Evolutionary conservation across 345 rosid genomes (phyloP).

Genomic region (Psidium guajava): DNA sequence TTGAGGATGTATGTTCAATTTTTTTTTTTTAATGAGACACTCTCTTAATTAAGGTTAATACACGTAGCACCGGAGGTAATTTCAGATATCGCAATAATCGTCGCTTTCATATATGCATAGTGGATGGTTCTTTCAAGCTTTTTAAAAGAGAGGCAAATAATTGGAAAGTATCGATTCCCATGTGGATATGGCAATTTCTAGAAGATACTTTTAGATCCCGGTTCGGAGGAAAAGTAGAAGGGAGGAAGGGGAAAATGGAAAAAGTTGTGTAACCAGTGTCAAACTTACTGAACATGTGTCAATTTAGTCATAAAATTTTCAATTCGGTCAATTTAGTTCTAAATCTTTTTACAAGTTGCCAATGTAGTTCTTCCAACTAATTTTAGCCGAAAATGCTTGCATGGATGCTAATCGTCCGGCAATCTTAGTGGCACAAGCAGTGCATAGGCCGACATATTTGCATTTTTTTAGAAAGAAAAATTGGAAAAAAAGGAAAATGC

Average conservation of each 20-base stretch:
- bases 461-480: neutral
- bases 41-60: neutral
- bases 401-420: neutral
- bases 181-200: neutral
- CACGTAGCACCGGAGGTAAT: neutral
- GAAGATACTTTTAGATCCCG: neutral
- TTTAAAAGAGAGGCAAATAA: neutral
- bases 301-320: neutral
- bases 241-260: neutral
- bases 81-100: neutral
- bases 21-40: neutral
- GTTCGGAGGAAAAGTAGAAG: neutral
- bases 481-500: neutral
- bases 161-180: neutral
- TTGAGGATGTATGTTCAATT: neutral
- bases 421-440: neutral
- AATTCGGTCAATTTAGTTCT: neutral
- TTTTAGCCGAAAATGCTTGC: neutral
- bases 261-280: neutral
- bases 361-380: neutral
- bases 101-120: neutral
- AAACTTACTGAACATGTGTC: neutral
- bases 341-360: neutral
- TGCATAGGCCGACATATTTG: fast-evolving
- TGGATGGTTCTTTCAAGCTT: neutral